These are phyloP conservation scores for Ceratobasidium sp. DNA, from an alignment of 1,284 basidiomycete genomes.

Conservation along the genomic window DNA sequence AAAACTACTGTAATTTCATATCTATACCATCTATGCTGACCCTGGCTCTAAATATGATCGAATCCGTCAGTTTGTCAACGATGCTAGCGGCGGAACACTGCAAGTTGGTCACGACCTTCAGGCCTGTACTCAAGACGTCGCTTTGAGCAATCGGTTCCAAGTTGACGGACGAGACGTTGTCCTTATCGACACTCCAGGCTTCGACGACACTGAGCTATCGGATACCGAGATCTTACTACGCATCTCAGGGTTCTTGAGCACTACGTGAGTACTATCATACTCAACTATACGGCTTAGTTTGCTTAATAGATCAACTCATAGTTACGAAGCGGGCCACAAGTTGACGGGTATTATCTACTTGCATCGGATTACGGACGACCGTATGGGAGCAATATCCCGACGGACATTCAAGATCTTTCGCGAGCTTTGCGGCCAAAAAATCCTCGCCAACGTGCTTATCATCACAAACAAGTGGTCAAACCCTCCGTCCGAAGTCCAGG, in stretches of 20 bases:
- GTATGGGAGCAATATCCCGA: slow-evolving; percentile 34
- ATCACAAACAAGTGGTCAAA: slow-evolving; percentile 55
- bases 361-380: slow-evolving; percentile 48
- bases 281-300: not conserved
- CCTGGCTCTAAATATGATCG: not conserved
- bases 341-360: slow-evolving; percentile 47
- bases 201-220: slow-evolving; percentile 40
- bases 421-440: slow-evolving; percentile 42
- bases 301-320: not conserved
- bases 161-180: slow-evolving; percentile 16
- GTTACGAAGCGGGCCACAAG: not conserved
- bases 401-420: slow-evolving; percentile 43
- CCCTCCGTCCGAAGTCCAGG: not conserved
- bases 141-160: not conserved
- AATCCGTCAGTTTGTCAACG: slow-evolving; percentile 29
- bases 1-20: slow-evolving; percentile 35
- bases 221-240: slow-evolving; percentile 28
- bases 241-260: slow-evolving; percentile 17
- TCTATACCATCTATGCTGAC: not conserved
- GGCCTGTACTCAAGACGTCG: slow-evolving; percentile 25
- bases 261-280: not conserved
- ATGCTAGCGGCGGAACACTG: slow-evolving; percentile 25
- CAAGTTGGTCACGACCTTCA: slow-evolving; percentile 21
- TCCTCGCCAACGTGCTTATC: slow-evolving; percentile 51
- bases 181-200: slow-evolving; percentile 42